Percentiles rank a stretch among this genome's conserved stretches.
Evolutionary conservation across 1,284 basidiomycete species (phyloP).

Genomic region (Apiotrichum mycotoxinovorans): DNA sequence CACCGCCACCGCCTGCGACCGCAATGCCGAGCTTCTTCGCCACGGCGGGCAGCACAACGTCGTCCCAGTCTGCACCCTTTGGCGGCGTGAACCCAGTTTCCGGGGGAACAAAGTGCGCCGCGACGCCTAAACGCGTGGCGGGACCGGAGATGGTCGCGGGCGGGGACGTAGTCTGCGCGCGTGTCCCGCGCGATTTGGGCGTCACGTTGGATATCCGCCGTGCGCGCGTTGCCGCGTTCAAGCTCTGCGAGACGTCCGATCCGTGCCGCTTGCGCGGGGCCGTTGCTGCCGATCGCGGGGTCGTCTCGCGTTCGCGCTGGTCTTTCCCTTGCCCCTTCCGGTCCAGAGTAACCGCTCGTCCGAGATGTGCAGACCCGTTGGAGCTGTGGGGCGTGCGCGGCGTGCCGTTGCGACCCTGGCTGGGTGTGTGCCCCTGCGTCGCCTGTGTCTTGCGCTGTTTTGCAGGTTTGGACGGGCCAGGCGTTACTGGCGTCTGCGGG

Average conservation of each 20-base stretch:
- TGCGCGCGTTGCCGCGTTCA: neutral
- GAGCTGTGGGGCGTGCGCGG: neutral
- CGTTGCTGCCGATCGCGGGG: neutral
- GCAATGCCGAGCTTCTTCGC: conserved; percentile 69
- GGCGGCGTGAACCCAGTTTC: conserved; percentile 44
- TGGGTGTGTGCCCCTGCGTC: neutral
- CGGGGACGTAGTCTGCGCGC: neutral
- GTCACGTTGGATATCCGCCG: neutral
- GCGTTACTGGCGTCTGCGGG: neutral
- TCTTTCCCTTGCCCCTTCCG: too few relatives aligned
- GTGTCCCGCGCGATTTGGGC: neutral
- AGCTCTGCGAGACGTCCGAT: neutral
- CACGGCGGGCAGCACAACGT: conserved; percentile 65
- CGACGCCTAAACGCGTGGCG: conserved; percentile 26
- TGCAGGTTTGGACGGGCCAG: neutral
- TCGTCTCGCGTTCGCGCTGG: neutral
- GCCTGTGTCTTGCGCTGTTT: neutral
- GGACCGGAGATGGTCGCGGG: neutral
- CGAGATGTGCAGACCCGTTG: neutral
- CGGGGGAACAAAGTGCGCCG: conserved; percentile 44
- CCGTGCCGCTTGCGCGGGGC: conserved; percentile 6
- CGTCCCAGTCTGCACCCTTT: conserved; percentile 50
- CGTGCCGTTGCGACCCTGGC: neutral
- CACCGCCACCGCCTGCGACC: neutral
- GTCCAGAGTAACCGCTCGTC: neutral